Percentiles rank a stretch among this genome's conserved stretches.
Conservation (phyloP, 1,284 basidiomycete species). For the Porodaedalea pini region DNA sequence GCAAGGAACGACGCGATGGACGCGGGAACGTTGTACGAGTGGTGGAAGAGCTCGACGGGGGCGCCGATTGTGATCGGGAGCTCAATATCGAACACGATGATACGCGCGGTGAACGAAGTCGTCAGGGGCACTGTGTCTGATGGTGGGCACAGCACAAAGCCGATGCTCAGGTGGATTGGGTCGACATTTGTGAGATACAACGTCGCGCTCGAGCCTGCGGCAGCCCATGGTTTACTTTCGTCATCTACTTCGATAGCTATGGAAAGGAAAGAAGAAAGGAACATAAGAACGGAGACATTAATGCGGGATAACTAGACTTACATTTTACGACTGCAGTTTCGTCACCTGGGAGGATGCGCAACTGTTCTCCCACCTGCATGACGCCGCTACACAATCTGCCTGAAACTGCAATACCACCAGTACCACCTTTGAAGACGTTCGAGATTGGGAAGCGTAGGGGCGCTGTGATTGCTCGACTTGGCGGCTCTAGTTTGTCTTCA, state of each 20-base stretch:
- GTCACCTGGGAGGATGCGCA: conserved; percentile 89
- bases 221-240: conserved; percentile 79
- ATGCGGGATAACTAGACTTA: conserved; percentile 44
- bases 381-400: conserved; percentile 89
- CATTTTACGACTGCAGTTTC: conserved; percentile 83
- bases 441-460: conserved; percentile 88
- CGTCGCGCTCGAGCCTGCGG: conserved; percentile 86
- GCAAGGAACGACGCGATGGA: conserved; percentile 78
- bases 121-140: conserved; percentile 71
- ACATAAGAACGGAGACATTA: conserved; percentile 21
- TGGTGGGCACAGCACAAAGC: conserved; percentile 84
- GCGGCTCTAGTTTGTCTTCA: conserved; percentile 79
- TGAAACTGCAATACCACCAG: conserved; percentile 77
- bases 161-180: conserved; percentile 81
- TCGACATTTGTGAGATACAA: conserved; percentile 85
- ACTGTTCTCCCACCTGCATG: conserved; percentile 86
- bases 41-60: conserved; percentile 91
- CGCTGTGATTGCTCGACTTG: conserved; percentile 69
- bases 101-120: conserved; percentile 76
- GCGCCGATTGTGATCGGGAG: conserved; percentile 88
- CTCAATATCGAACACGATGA: conserved; percentile 92
- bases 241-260: conserved; percentile 87
- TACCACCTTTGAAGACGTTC: conserved; percentile 91
- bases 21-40: conserved; percentile 89
- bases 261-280: background rate